Conservation (phyloP, 139 green algal genomes). For the Micromonas pusilla region DNA sequence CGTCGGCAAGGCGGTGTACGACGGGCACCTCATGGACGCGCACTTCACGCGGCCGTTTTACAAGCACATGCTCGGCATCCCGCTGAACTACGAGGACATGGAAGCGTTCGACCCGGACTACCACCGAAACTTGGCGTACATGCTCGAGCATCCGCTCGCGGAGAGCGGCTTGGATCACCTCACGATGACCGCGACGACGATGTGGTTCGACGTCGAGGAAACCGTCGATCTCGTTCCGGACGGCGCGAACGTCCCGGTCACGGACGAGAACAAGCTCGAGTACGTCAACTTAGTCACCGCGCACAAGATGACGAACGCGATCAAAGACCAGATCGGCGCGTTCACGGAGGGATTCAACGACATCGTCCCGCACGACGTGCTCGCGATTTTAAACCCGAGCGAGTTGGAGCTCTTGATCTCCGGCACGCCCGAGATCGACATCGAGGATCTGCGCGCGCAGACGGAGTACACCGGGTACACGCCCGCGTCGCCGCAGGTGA, state of each 20-base stretch:
- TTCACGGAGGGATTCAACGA: constrained; percentile 79
- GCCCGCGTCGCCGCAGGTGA: constrained; percentile 57
- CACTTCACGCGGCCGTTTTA: constrained; percentile 99
- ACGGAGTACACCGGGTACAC: constrained; percentile 86
- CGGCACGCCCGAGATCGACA: constrained; percentile 91
- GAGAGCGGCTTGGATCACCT: constrained; percentile 91
- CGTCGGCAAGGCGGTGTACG: constrained; percentile 75
- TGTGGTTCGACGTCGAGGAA: constrained; percentile 38
- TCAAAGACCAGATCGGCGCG: constrained; percentile 58
- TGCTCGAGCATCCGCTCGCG: constrained; percentile 78
- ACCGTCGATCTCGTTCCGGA: constrained; percentile 74
- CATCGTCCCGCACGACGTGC: constrained; percentile 66
- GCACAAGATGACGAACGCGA: constrained; percentile 91
- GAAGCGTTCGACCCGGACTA: constrained; percentile 94
- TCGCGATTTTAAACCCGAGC: constrained; percentile 89
- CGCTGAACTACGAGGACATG: constrained; percentile 90
- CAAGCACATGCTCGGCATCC: constrained; percentile 90
- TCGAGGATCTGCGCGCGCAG: constrained; percentile 80
- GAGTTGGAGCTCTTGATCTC: constrained; percentile 97
- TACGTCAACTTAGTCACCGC: constrained; percentile 90
- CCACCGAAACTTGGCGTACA: constrained; percentile 88
- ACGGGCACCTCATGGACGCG: constrained; percentile 67
- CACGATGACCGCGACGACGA: constrained; percentile 66
- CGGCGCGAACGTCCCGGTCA: constrained; percentile 69
- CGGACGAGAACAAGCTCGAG: constrained; percentile 88